Base-by-base conservation (phyloP, 2,329 filamentous ascomycete species). In the Botrytis porri region DNA sequence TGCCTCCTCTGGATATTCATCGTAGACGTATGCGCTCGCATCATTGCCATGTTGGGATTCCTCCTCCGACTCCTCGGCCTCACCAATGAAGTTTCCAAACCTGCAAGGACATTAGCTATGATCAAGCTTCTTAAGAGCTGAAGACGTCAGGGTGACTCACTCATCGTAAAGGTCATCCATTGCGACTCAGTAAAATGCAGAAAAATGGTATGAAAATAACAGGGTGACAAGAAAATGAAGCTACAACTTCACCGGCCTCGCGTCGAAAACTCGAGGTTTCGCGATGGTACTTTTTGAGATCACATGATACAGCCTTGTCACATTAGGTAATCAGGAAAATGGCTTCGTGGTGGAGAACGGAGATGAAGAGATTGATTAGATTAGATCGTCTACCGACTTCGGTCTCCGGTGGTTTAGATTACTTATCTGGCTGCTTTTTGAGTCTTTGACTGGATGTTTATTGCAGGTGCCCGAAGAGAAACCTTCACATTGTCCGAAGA, bases 111-210 rank as follows among this genome's bases (percentile, higher is more conserved):
- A 75, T 78, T 78, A 79, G 76, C 71, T 45, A 35, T 9, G 54
- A 18, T 62, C 20, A 41, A 61, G 64, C 22, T 35, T 43, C 10
- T 41, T 35, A 41, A 70, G 75, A 78, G 39, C 29, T 57, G 3
- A 22, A 59, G 7, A 32, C 22, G 32, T n/a, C 29, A 10, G 35
- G 14, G 73, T 75, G 5, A 77, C 84, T 76, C 85, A 97, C 93
- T 98, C 95, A 85, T 98, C 95, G 83, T 98, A 98, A 79, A 98
- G 90, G 84, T 98, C 95, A 86, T 98, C 95, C 94, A 97, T 96
- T 79, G 18, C 57, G n/a, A 66, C 32, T 76, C 64, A 39, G 41
- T 35, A 25, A 35, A 65, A 61, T 37, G 72, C 59, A 72, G 59
- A 48, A 65, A 57, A 57, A 45, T 10, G 48, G 64, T 20, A 39